A percentile compares a stretch with the other conserved stretches of the same genome.
Evolutionary conservation across 176 grass and related monocot species (phyloP).

Genomic region (Guadua angustifolia): DNA sequence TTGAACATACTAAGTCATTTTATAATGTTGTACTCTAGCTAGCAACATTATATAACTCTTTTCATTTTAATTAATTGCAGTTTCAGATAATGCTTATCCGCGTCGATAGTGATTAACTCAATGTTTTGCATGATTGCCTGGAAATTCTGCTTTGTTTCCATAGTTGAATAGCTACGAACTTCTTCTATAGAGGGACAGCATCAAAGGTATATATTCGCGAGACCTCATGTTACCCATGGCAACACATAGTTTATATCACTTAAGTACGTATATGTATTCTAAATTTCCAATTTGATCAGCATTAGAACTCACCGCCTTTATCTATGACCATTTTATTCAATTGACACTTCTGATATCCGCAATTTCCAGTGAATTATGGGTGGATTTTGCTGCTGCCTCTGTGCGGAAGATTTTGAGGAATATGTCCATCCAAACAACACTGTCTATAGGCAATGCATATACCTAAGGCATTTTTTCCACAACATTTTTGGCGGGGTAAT

Average conservation of each 20-base stretch:
- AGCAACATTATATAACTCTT: not conserved
- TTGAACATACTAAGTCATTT: not conserved
- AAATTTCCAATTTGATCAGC: not conserved
- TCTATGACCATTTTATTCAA: not conserved
- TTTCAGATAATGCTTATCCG: not conserved
- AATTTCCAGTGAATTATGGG: constrained; percentile 60
- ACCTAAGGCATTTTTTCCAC: constrained; percentile 73
- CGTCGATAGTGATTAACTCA: not conserved
- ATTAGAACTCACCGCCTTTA: not conserved
- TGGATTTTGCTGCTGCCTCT: constrained; percentile 78
- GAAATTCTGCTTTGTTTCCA: not conserved
- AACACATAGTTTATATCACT: not conserved
- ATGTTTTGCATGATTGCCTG: not conserved
- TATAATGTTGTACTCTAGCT: not conserved
- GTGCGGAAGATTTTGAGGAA: constrained; percentile 76
- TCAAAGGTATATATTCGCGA: not conserved
- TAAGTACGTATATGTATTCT: not conserved
- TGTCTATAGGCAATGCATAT: constrained; percentile 73
- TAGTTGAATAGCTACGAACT: constrained; percentile 10
- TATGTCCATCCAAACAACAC: constrained; percentile 77
- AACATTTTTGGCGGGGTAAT: constrained; percentile 86
- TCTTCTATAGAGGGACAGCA: not conserved
- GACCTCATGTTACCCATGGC: constrained; percentile 10
- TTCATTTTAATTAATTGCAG: constrained; percentile 12
- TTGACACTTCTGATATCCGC: constrained; percentile 21